Percentiles rank a stretch among this genome's conserved stretches.
Conservation (phyloP, 306 rosid species). For the Malus domestica region DNA sequence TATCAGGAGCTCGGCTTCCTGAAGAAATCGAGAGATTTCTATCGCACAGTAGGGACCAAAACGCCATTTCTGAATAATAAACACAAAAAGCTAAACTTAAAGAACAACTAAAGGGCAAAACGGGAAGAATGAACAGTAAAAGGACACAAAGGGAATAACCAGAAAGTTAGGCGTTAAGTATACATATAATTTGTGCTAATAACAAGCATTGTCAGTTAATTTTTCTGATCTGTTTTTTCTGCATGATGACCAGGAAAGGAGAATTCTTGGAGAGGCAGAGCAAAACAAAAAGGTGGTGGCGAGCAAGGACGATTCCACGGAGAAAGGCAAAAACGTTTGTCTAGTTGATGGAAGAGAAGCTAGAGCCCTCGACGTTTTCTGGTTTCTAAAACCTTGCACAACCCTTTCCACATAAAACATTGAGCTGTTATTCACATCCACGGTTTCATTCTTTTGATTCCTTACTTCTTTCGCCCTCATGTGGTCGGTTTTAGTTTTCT, state of each 20-base stretch:
- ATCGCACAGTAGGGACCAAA: no score
- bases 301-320: constrained; percentile 29
- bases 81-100: no score
- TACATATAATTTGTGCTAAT: neutral
- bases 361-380: constrained; percentile 68
- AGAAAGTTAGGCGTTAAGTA: no score
- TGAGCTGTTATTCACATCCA: constrained; percentile 11
- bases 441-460: constrained; percentile 40
- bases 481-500: constrained; percentile 11
- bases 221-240: neutral
- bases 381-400: constrained; percentile 98
- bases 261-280: constrained; percentile 42
- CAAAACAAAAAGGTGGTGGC: constrained; percentile 31
- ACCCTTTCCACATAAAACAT: constrained; percentile 39
- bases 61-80: no score
- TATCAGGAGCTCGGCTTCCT: no score
- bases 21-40: no score
- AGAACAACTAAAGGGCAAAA: no score
- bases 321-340: constrained; percentile 35
- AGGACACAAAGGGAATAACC: no score
- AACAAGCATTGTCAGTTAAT: no score
- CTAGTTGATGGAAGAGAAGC: constrained; percentile 58
- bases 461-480: neutral
- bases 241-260: constrained; percentile 46
- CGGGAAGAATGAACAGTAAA: no score